Conservation (phyloP, 495 filamentous ascomycete genomes). For the Lophiostoma macrostomum region DNA sequence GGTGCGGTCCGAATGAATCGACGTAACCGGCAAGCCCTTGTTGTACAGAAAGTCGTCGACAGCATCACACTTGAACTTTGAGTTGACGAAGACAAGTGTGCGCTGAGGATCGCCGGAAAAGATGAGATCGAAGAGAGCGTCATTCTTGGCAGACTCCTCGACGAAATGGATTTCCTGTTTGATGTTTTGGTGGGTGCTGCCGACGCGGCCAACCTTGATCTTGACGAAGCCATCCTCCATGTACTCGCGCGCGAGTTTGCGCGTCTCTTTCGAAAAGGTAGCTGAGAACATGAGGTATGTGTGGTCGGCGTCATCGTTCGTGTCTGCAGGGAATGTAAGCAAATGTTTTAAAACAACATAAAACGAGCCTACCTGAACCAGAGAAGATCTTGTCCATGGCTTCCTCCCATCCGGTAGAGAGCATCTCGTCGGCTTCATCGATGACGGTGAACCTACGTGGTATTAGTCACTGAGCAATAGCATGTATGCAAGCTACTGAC, state of each 20-base stretch:
- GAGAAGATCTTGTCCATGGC: constrained; percentile 69
- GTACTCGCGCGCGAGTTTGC: constrained; percentile 70
- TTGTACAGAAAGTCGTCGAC: constrained; percentile 88
- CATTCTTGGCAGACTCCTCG: constrained; percentile 59
- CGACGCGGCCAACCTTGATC: constrained; percentile 80
- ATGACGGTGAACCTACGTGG: constrained; percentile 69
- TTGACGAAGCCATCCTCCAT: constrained; percentile 69
- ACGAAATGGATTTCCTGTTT: constrained; percentile 67
- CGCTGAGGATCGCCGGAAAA: constrained; percentile 63
- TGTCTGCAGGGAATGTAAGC: constrained; percentile 35
- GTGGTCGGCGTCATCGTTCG: constrained; percentile 77
- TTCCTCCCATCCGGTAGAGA: constrained; percentile 69
- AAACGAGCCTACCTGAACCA: constrained; percentile 62
- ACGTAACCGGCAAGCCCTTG: constrained; percentile 70
- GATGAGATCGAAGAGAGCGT: constrained; percentile 71
- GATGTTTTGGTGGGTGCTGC: constrained; percentile 74
- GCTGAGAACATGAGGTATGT: constrained; percentile 92
- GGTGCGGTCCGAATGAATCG: constrained; percentile 81
- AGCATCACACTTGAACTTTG: constrained; percentile 67
- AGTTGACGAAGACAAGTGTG: constrained; percentile 92
- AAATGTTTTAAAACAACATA: constrained; percentile 12
- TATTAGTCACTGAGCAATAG: no score
- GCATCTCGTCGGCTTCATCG: constrained; percentile 93
- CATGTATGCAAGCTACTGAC: no score
- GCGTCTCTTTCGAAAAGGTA: constrained; percentile 77